Percentiles rank a stretch among this genome's conserved stretches.
Conservation (phyloP, 2,329 filamentous ascomycete species). For the Arthrobotrys pseudoclavata region DNA sequence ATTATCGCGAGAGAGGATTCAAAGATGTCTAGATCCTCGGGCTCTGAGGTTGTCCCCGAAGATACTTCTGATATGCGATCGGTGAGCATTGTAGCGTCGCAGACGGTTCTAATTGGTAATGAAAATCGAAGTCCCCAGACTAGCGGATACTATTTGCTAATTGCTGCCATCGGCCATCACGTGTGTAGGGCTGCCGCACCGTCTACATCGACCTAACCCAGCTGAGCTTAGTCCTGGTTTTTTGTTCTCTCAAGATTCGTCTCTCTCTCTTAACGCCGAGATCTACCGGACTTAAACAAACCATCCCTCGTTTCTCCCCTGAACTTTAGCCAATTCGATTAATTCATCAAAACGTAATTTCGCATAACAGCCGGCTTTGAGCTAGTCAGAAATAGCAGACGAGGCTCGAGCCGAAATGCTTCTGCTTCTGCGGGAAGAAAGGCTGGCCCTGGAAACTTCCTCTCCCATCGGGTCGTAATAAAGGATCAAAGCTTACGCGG, state of each 20-base stretch:
- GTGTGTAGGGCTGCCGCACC: conserved; percentile 12
- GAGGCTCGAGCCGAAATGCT: conserved; percentile 29
- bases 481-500: conserved; percentile 28
- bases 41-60: neutral
- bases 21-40: conserved; percentile 60
- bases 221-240: neutral
- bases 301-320: neutral
- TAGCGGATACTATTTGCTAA: neutral
- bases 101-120: conserved; percentile 6
- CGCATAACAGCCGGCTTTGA: conserved; percentile 15
- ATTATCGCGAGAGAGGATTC: conserved; percentile 62
- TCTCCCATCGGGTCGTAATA: conserved; percentile 19
- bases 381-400: conserved; percentile 4
- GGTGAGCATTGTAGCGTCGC: conserved; percentile 33
- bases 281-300: neutral
- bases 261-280: neutral
- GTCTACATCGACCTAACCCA: neutral
- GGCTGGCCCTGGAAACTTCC: conserved; percentile 9
- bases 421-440: conserved; percentile 6
- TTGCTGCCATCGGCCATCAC: conserved; percentile 1
- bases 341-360: conserved; percentile 28
- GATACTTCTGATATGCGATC: conserved; percentile 41
- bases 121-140: neutral
- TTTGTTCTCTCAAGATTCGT: no score
- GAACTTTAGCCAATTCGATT: neutral